Base-by-base conservation (phyloP, 805 yeast species). In the Candida rishiriensis region DNA sequence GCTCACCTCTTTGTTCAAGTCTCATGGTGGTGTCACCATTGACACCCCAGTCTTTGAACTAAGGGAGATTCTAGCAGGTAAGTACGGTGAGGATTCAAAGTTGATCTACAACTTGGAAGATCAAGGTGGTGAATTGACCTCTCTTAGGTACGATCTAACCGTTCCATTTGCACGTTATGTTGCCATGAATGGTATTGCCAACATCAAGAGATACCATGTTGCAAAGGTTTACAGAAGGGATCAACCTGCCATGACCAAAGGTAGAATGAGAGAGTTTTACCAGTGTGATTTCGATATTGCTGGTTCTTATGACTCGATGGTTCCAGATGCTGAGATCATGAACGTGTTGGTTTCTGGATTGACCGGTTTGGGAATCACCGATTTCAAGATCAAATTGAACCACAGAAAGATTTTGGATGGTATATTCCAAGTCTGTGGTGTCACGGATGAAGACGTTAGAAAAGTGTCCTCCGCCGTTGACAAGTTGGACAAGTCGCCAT, bases 171-270 rank as follows among this genome's bases (percentile, higher is more conserved):
- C 99, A 12, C 79, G 99, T 63, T 93, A 78, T 60, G 95, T 91
- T 43, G 99, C 99, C 15, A 86, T 88, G 88, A 93, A 93, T 71
- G 88, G 87, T 57, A 79, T 93, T 49, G 83, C 88, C 56, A 79
- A 73, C 60, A 91, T 93, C 68, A 93, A 93, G 70, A 78, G 99
- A 63, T 93, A 81, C 65, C 99, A 93, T 70, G 88, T 93, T 52
- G 99, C 99, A 55, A 93, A 93, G 66, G 99, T 93, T 43, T 93
- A 93, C 70, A 83, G 99, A 72, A 85, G 99, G 70, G 99, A 93
- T 65, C 99, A 93, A 69, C 99, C 99, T 5, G 99, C 99, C 9
- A 93, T 93, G 99, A 91, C 98, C 41, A 93, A 93, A 69, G 99
- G 99, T 49, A 81, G 99, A 69, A 93, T 93, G 99, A 86, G 99